Conservation (phyloP, 1,139 yeast genomes). For the Kodamaea sp. region DNA sequence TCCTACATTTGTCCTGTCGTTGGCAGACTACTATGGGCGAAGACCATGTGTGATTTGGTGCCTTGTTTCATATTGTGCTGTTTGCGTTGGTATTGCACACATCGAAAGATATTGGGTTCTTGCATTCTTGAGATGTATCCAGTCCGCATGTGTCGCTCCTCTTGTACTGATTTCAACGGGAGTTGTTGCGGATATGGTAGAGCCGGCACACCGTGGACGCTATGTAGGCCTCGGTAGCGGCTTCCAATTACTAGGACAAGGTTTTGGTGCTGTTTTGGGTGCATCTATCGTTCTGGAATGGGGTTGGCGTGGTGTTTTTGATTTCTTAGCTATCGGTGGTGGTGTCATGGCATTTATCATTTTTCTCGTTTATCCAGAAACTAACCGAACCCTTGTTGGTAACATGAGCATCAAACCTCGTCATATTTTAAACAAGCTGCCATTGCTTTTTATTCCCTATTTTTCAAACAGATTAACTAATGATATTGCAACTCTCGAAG, state of each 20-base stretch:
- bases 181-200: slow-evolving; percentile 63
- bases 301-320: slow-evolving; percentile 75
- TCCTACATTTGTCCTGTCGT: slow-evolving; percentile 25
- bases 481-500: slow-evolving; percentile 6
- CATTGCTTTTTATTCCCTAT: slow-evolving; percentile 28
- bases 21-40: slow-evolving; percentile 68
- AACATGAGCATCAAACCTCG: slow-evolving; percentile 56
- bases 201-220: slow-evolving; percentile 60
- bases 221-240: slow-evolving; percentile 62
- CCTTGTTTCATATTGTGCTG: slow-evolving; percentile 15
- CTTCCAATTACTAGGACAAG: slow-evolving; percentile 65
- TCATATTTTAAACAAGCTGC: slow-evolving; percentile 37
- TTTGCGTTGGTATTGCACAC: slow-evolving; percentile 26
- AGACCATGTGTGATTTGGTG: slow-evolving; percentile 41
- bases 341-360: slow-evolving; percentile 38
- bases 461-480: slow-evolving; percentile 14
- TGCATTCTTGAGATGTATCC: slow-evolving; percentile 55
- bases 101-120: slow-evolving; percentile 25
- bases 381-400: slow-evolving; percentile 64
- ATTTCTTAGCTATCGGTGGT: slow-evolving; percentile 65
- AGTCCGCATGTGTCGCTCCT: slow-evolving; percentile 70
- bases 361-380: slow-evolving; percentile 60
- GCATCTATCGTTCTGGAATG: slow-evolving; percentile 57
- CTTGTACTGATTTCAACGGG: slow-evolving; percentile 66
- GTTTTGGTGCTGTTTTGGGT: slow-evolving; percentile 74